Evolutionary conservation across 441 rosid species (phyloP), one percentile per base, ranked within the genome.

Genomic region (Gossypium aridum): DNA sequence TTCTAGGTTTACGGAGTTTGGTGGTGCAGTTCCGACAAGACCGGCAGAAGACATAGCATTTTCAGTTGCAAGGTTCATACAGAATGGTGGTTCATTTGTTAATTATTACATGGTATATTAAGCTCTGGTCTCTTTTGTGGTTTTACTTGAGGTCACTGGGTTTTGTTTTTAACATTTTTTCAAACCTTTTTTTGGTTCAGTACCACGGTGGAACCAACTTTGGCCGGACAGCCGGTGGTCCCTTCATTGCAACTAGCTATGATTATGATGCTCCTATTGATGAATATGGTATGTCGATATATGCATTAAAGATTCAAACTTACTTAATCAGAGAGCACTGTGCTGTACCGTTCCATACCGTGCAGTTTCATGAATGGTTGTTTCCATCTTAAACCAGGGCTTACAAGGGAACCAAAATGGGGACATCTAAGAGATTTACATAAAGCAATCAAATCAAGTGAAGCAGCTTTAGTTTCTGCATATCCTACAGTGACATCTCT

Each of bases 191-290:
- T 47, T 49, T 55, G 43, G 28, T 60, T 10, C 78, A 90, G 94
- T 90, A 88, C 71, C 94, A 90, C 56, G 94, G 94, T 76, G 94
- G 94, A 64, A 87, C 94, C 0, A 88, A 88, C 54, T 90, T 90
- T 16, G 91, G 80, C 43, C 73, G 91, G 75, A 90, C 94, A 9
- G 85, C 92, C 2, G 92, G 92, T 55, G 92, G 89, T 71, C 85
- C 84, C 53, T 90, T 87, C 82, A 85, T 90, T 79, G 81, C 94
- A 43, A 84, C 92, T 22, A 90, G 92, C 85, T 90, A 90, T 62
- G 92, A 90, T 56, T 90, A 90, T 37, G 94, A 87, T 25, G 92
- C 90, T 81, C 92, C 92, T 71, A 75, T 90, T 6, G 94, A 90
- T 81, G 94, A 90, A 83, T 90, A 73, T 60, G 94, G 94, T 90